Conservation (phyloP, 306 rosid species). For the Inga laurina region DNA sequence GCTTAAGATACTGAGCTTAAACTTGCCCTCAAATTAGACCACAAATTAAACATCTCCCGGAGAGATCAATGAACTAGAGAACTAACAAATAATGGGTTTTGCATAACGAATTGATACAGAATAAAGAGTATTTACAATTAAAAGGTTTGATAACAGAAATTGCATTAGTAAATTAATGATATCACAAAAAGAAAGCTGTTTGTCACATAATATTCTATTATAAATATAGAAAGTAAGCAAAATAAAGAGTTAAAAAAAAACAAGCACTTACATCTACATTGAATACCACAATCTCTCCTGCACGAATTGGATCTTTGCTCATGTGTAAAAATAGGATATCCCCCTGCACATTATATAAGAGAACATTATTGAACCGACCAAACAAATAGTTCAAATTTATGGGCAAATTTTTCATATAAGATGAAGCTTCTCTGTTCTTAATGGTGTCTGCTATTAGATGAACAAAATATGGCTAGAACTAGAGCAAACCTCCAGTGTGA, state of each 20-base stretch:
- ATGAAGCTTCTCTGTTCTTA: background rate
- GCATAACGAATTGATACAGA: background rate
- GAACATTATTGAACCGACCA: slow-evolving; percentile 18
- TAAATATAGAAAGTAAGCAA: background rate
- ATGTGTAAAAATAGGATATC: slow-evolving; percentile 93
- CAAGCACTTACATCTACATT: slow-evolving; percentile 75
- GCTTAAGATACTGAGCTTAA: background rate
- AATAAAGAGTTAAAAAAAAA: background rate
- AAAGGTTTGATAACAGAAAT: background rate
- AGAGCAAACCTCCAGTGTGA: background rate
- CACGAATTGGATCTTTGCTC: slow-evolving; percentile 91
- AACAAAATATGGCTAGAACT: background rate
- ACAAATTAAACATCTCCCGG: background rate
- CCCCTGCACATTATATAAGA: slow-evolving; percentile 51
- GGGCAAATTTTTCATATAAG: background rate
- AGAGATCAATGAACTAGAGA: background rate
- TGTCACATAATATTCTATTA: background rate
- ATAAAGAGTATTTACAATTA: background rate
- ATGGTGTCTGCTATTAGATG: background rate
- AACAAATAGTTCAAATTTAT: background rate
- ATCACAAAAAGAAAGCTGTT: background rate
- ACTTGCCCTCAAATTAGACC: background rate
- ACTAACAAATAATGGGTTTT: background rate
- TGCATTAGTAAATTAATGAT: background rate
- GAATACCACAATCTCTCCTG: slow-evolving; percentile 97